These are phyloP conservation scores for Colletotrichum tanaceti DNA, from an alignment of 2,329 filamentous ascomycete species.

Conservation along the genomic window DNA sequence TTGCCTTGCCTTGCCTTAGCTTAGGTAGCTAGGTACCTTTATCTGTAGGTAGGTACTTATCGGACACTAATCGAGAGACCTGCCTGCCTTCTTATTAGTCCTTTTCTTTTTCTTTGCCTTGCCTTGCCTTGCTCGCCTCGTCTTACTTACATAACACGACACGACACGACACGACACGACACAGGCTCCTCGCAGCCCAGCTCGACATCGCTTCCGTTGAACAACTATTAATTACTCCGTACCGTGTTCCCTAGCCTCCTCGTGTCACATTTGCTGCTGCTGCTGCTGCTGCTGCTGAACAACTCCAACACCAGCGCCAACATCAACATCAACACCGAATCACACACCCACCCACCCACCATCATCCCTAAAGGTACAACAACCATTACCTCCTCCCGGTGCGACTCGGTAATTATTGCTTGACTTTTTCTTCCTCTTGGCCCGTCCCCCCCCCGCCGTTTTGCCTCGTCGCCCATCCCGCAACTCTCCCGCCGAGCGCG, in stretches of 20 bases:
- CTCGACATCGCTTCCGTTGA: neutral
- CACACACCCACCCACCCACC: neutral
- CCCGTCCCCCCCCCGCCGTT: neutral
- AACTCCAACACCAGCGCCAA: too few species aligned
- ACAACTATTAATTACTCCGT: neutral
- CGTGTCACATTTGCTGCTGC: conserved; percentile 7
- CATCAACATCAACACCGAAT: too few species aligned
- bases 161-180: neutral
- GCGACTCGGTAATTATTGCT: neutral
- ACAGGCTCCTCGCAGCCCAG: too few species aligned
- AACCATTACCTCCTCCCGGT: neutral
- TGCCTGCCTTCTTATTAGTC: too few species aligned
- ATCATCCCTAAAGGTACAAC: neutral
- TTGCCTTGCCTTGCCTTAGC: too few species aligned
- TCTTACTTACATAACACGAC: conserved; percentile 5
- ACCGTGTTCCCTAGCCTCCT: neutral
- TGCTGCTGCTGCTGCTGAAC: too few species aligned
- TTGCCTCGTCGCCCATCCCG: conserved; percentile 9
- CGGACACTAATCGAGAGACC: too few species aligned
- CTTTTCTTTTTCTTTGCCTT: too few species aligned
- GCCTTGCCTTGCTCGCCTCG: too few species aligned
- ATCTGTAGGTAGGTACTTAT: too few species aligned
- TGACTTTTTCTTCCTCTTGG: neutral
- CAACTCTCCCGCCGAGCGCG: conserved; percentile 12
- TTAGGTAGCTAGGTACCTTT: too few species aligned